Percentiles rank a stretch among this genome's conserved stretches.
These are phyloP conservation scores for Glomus cerebriforme DNA, from an alignment of 192 early-diverging fungal genomes.

Conservation along the genomic window DNA sequence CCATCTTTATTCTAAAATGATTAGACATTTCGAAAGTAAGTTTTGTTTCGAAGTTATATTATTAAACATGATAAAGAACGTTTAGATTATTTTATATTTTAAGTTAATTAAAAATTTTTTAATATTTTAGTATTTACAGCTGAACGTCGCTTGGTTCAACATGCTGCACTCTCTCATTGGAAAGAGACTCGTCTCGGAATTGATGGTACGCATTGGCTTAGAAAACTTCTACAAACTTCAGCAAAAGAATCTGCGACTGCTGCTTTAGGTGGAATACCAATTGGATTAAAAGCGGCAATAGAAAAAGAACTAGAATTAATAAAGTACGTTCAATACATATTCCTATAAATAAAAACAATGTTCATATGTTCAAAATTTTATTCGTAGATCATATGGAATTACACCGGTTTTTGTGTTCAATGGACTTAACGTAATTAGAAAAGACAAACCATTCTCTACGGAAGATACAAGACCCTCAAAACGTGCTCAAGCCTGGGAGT, in stretches of 20 bases:
- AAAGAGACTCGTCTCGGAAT: slow-evolving; percentile 74
- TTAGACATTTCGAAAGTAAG: slow-evolving; percentile 31
- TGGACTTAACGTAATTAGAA: slow-evolving; percentile 69
- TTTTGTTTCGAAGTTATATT: background rate
- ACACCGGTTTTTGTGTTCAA: slow-evolving; percentile 79
- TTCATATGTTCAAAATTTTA: background rate
- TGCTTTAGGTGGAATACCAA: slow-evolving; percentile 70
- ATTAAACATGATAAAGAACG: background rate
- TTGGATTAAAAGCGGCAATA: slow-evolving; percentile 57
- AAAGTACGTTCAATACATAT: slow-evolving; percentile 45
- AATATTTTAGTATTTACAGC: slow-evolving; percentile 44
- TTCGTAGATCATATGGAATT: slow-evolving; percentile 58
- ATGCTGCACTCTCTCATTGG: slow-evolving; percentile 56
- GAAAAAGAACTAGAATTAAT: slow-evolving; percentile 66
- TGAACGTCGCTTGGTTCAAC: slow-evolving; percentile 63
- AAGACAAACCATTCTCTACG: slow-evolving; percentile 65
- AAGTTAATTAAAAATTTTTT: too few species aligned
- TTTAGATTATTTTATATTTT: too few species aligned
- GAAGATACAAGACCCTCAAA: slow-evolving; percentile 64
- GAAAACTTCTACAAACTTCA: slow-evolving; percentile 53
- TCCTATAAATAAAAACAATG: background rate
- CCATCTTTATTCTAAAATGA: slow-evolving; percentile 7
- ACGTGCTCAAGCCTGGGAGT: slow-evolving; percentile 70
- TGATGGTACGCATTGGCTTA: slow-evolving; percentile 80
- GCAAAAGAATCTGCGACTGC: slow-evolving; percentile 60